Evolutionary conservation across 441 rosid species (phyloP), one percentile per base, ranked within the genome.

Genomic region (Omphalea diandra): DNA sequence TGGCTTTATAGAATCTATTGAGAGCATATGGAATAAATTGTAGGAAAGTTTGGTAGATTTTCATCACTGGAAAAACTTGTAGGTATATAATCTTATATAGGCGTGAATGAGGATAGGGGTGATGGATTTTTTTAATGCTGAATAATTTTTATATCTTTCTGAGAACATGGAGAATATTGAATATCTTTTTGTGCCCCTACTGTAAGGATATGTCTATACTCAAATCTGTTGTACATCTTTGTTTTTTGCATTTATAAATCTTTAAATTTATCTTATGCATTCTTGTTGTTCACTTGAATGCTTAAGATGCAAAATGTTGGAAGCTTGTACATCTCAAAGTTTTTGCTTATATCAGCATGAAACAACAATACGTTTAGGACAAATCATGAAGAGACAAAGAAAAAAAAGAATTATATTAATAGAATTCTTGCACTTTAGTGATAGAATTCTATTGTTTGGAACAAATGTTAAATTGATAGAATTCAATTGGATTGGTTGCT

Each of bases 41-140:
- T 84, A 91, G 93, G 85, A 88, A 77, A 89, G 82, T 78, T 79
- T 89, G 63, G 74, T 82, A 6, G 95, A 88, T 71, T 95, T n/a
- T 90, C 82, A 71, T 92, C 67, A 86, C 86, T 15, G 99, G 98
- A 70, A 85, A 82, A 69, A 76, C 89, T 79, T 89, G 99, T 96
- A 90, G 99, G 94, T 84, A 15, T 38, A 66, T 66, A 35, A 54
- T 22, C 4, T 40, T 40, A 35, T 15, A 47, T 47, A 36, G 56
- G 26, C 3, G 10, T 18, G 7, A 1, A 8, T 58, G 44, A 58
- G 0, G 29, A 4, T 63, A 11, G 35, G 20, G 49, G 3, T 32
- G 20, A 55, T 55, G 9, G 7, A 12, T 56, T 29, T 29, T 27
- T 56, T 4, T 15, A 0, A 22, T 29, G 6, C 52, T 31, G 0